Evolutionary conservation across 2,329 filamentous ascomycete species (phyloP).

Genomic region (Pseudogymnoascus sp.): DNA sequence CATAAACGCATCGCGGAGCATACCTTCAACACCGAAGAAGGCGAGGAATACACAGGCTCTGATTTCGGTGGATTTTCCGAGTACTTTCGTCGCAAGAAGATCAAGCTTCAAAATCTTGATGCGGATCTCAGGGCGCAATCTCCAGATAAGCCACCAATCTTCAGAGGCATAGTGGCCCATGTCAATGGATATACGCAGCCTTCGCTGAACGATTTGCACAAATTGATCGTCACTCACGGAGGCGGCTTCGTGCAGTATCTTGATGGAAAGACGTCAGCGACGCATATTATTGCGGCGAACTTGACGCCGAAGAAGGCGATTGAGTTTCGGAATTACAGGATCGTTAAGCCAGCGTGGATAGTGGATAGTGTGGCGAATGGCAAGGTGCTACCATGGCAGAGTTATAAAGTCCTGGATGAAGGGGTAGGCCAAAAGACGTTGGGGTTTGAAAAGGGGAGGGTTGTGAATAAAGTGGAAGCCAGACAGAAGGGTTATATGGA

Average conservation of each 20-base stretch:
- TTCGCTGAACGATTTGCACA: conserved; percentile 81
- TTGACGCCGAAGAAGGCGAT: conserved; percentile 88
- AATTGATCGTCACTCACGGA: conserved; percentile 84
- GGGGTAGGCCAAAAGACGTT: conserved; percentile 76
- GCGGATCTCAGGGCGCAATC: conserved; percentile 57
- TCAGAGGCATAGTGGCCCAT: conserved; percentile 83
- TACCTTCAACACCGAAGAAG: conserved; percentile 71
- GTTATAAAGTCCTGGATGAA: conserved; percentile 79
- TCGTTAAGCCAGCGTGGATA: conserved; percentile 93
- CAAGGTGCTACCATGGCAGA: conserved; percentile 75
- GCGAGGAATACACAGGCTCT: conserved; percentile 86
- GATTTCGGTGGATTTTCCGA: conserved; percentile 84
- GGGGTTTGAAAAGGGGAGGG: conserved; percentile 51
- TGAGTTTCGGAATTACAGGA: conserved; percentile 80
- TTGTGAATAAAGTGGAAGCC: conserved; percentile 60
- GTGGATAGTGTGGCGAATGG: conserved; percentile 81
- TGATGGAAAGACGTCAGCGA: conserved; percentile 88
- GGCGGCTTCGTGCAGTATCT: conserved; percentile 92
- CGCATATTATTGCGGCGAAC: conserved; percentile 88
- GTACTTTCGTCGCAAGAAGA: conserved; percentile 92
- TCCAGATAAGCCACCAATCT: conserved; percentile 69
- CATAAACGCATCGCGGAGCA: conserved; percentile 59
- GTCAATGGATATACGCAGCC: conserved; percentile 96
- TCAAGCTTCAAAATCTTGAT: conserved; percentile 94
- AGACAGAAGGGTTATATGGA: conserved; percentile 65